These are phyloP conservation scores for Fusarium lyarnte DNA, from an alignment of 2,329 filamentous ascomycete species.

Conservation along the genomic window DNA sequence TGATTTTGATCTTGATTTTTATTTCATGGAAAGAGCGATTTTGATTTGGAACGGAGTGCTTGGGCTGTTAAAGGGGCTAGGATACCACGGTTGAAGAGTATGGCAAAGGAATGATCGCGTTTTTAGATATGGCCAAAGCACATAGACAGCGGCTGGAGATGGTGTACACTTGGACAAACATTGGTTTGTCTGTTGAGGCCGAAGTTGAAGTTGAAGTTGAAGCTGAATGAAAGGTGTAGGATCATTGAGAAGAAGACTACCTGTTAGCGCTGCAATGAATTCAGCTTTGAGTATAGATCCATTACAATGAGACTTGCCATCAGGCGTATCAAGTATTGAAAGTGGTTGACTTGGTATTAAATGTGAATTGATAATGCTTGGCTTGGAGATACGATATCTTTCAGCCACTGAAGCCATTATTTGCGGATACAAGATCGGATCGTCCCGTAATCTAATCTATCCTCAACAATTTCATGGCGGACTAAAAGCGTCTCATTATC, in stretches of 20 bases:
- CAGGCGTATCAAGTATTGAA: not conserved
- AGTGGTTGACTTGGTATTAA: not conserved
- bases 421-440: not conserved
- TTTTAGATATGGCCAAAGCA: conserved; percentile 31
- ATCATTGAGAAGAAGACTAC: not conserved
- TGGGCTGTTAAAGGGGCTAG: conserved; percentile 9
- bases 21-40: conserved; percentile 36
- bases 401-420: not conserved
- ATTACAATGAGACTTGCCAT: conserved; percentile 14
- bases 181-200: not conserved
- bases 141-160: conserved; percentile 29
- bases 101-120: conserved; percentile 18
- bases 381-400: not conserved
- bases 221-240: conserved; percentile 12
- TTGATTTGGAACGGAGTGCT: conserved; percentile 35
- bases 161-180: conserved; percentile 24
- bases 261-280: conserved; percentile 2
- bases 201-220: not conserved
- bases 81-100: conserved; percentile 18
- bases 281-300: conserved; percentile 13
- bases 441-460: not conserved
- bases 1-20: conserved; percentile 38
- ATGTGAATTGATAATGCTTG: not conserved
- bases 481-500: conserved; percentile 1
- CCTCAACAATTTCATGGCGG: conserved; percentile 1